These are phyloP conservation scores for Stachybotrys elegans DNA, from an alignment of 2,329 filamentous ascomycete genomes.

Conservation along the genomic window DNA sequence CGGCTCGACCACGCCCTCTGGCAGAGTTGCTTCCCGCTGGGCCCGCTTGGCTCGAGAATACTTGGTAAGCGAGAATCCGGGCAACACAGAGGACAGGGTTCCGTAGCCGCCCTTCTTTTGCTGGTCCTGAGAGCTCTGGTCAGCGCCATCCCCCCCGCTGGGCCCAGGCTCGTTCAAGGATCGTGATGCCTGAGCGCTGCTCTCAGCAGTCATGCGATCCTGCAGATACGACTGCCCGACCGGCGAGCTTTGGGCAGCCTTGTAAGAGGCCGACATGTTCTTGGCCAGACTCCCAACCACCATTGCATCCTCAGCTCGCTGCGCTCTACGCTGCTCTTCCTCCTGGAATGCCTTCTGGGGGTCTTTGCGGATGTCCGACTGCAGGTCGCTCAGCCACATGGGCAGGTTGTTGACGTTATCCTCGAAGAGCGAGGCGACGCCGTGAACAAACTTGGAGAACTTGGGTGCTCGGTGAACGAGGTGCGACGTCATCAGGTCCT, in stretches of 20 bases:
- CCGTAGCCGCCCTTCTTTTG: slow-evolving; percentile 37
- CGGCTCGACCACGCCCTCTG: slow-evolving; percentile 84
- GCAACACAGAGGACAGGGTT: slow-evolving; percentile 68
- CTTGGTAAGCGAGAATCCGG: slow-evolving; percentile 75
- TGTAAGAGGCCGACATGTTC: slow-evolving; percentile 47
- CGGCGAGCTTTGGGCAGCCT: slow-evolving; percentile 60
- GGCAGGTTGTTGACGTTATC: slow-evolving; percentile 94
- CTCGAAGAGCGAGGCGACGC: slow-evolving; percentile 86
- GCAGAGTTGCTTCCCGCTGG: slow-evolving; percentile 50
- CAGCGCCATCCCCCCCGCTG: slow-evolving; percentile 29
- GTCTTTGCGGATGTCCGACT: slow-evolving; percentile 90
- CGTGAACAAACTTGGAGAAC: slow-evolving; percentile 97
- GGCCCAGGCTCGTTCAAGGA: slow-evolving; percentile 13
- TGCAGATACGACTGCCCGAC: slow-evolving; percentile 60
- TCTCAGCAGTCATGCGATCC: slow-evolving; percentile 47
- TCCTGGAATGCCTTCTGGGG: slow-evolving; percentile 86
- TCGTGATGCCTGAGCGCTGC: slow-evolving; percentile 24
- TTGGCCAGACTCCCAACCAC: slow-evolving; percentile 86
- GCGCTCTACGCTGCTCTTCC: slow-evolving; percentile 78
- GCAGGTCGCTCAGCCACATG: slow-evolving; percentile 90
- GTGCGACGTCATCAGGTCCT: slow-evolving; percentile 88
- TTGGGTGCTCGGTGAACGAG: slow-evolving; percentile 82
- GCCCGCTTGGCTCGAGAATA: slow-evolving; percentile 58
- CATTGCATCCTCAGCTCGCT: slow-evolving; percentile 78
- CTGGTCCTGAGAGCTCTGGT: slow-evolving; percentile 29